These are phyloP conservation scores for Phytopythium ostracodes DNA, from an alignment of 352 stramenopile species.

Conservation along the genomic window DNA sequence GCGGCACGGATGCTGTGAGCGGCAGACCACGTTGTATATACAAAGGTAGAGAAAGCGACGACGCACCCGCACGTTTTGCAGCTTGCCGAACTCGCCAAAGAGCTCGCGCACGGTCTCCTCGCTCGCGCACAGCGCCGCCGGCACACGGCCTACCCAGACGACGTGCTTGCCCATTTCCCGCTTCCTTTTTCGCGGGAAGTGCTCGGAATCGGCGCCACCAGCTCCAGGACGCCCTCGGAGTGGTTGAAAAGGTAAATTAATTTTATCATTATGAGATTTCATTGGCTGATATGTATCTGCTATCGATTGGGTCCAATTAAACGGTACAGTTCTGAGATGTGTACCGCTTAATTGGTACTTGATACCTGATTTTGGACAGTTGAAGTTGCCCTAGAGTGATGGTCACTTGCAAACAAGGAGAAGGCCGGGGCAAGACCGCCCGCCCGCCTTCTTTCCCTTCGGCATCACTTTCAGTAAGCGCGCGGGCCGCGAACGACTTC, in stretches of 20 bases:
- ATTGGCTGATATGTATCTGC: too few relatives aligned
- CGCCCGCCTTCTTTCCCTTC: too few relatives aligned
- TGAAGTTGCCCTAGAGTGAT: too few relatives aligned
- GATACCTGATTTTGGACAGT: too few relatives aligned
- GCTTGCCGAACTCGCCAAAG: constrained; percentile 43
- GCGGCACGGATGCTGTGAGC: constrained; percentile 1
- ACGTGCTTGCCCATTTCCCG: constrained; percentile 10
- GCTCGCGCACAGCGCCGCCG: constrained; percentile 50
- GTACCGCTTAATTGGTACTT: too few relatives aligned
- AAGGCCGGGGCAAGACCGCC: too few relatives aligned
- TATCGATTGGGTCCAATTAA: neutral
- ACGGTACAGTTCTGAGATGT: too few relatives aligned
- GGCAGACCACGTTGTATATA: neutral
- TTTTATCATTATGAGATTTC: too few relatives aligned
- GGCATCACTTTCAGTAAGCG: too few relatives aligned
- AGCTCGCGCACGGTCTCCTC: constrained; percentile 39
- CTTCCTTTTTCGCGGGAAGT: neutral
- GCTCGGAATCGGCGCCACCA: constrained; percentile 3
- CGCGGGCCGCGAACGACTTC: too few relatives aligned
- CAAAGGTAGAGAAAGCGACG: neutral
- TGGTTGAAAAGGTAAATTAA: neutral
- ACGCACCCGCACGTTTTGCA: constrained; percentile 45
- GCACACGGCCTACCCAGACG: constrained; percentile 57
- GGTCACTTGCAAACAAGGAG: too few relatives aligned
- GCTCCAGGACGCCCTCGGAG: neutral